Evolutionary conservation across 1,139 yeast species (phyloP), one percentile per base, ranked within the genome.

Genomic region (Nadsonia commutata): DNA sequence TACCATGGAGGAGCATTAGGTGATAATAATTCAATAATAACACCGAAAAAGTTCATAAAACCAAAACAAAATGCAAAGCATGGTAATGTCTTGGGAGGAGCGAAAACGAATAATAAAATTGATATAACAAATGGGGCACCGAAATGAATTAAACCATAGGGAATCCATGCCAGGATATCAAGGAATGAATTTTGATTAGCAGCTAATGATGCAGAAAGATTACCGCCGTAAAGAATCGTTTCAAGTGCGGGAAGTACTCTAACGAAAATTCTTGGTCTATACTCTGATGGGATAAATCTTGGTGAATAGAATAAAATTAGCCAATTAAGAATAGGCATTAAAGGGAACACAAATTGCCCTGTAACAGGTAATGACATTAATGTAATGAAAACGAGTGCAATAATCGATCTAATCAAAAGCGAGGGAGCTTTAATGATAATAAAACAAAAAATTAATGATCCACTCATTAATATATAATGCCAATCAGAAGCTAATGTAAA

Each of bases 1-100:
- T 93, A 90, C 99, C 99, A 90, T 31, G 99, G 99, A 31, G 99
- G 95, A 48, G 98, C 96, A 42, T 94, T 85, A 2, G 98, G 97
- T 60, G 85, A 86, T 22, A 77, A 52, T 51, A 85, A 72, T 65
- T 90, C 98, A 47, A 75, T 73, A 40, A 78, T 58, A 20, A 90
- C 97, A 39, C 97, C 98, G 41, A 76, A 58, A 52, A 86, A 66
- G 63, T 88, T 90, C 93, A 90, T 82, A 67, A 83, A 88, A n/a
- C 99, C 99, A 65, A 90, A 86, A 7, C 96, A 93, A 68, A 86
- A 84, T 3, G 88, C 96, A 62, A 80, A 93, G 3, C 86, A 78
- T 49, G 94, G 77, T 43, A 90, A 66, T 8, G 86, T 70, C 5
- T 88, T 82, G 44, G 99, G 98, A 22, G 98, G 97, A 1, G 85